Conservation (phyloP, 164 flowering plant species). For the Brasenia schreberi region DNA sequence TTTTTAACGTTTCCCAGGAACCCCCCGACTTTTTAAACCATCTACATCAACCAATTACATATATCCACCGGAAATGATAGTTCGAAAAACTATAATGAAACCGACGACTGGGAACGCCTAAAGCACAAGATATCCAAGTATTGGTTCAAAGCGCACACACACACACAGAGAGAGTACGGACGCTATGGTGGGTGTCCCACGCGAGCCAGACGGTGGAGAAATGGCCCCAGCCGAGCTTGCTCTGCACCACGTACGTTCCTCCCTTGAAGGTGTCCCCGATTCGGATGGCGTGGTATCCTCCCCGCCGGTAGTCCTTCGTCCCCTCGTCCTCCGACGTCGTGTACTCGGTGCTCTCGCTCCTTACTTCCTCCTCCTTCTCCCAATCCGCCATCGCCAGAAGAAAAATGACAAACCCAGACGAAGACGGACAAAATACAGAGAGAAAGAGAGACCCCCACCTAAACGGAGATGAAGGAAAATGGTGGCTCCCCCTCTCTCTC, state of each 20-base stretch:
- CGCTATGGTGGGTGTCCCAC: constrained; percentile 42
- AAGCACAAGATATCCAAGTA: neutral
- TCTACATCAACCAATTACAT: too few relatives aligned
- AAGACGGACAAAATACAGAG: too few relatives aligned
- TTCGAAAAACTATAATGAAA: neutral
- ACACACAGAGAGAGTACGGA: constrained; percentile 5
- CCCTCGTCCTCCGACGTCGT: constrained; percentile 60
- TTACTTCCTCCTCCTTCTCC: constrained; percentile 6
- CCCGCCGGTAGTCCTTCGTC: constrained; percentile 50
- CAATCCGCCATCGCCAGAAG: too few relatives aligned
- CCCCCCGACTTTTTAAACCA: too few relatives aligned
- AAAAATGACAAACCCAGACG: too few relatives aligned
- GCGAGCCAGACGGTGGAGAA: constrained; percentile 14
- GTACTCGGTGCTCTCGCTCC: constrained; percentile 31
- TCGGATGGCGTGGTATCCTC: constrained; percentile 65
- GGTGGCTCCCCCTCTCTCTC: too few relatives aligned
- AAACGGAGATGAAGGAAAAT: too few relatives aligned
- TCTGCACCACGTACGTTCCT: constrained; percentile 13
- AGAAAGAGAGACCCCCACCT: too few relatives aligned
- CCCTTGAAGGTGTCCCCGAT: constrained; percentile 47
- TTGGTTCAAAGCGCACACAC: neutral
- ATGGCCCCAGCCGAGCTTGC: constrained; percentile 6
- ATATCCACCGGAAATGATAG: neutral
- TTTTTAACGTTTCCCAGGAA: too few relatives aligned
- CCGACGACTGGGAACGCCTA: neutral